These are phyloP conservation scores for Haplographium delicatum DNA, from an alignment of 495 filamentous ascomycete genomes.

Conservation along the genomic window DNA sequence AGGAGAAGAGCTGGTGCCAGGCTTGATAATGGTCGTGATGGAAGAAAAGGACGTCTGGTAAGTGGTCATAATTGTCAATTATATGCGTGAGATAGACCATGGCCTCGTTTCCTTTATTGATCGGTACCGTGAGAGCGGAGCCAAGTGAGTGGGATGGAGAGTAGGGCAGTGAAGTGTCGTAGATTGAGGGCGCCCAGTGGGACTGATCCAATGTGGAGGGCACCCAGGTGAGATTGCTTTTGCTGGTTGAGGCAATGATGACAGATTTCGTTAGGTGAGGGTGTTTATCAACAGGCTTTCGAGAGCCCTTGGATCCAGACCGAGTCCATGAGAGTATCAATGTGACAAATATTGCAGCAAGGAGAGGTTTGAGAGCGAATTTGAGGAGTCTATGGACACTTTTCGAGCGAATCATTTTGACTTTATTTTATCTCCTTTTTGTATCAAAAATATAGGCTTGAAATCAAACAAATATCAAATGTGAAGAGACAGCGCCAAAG, in stretches of 20 bases:
- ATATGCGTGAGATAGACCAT: constrained; percentile 51
- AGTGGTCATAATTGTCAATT: constrained; percentile 43
- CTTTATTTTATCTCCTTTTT: too few species aligned
- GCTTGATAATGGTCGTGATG: constrained; percentile 38
- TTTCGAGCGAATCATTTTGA: background rate
- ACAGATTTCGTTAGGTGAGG: constrained; percentile 5
- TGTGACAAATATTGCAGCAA: background rate
- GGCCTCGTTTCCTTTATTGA: constrained; percentile 39
- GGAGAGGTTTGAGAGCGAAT: constrained; percentile 1
- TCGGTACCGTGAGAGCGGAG: constrained; percentile 5
- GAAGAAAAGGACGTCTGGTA: constrained; percentile 44
- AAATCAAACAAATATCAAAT: background rate
- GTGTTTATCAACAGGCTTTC: constrained; percentile 2
- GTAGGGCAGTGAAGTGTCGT: constrained; percentile 41
- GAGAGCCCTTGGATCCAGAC: background rate
- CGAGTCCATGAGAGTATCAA: background rate
- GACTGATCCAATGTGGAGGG: background rate
- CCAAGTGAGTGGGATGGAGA: too few species aligned
- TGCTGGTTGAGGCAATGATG: constrained; percentile 2
- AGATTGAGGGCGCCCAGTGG: constrained; percentile 46
- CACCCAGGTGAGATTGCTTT: constrained; percentile 11
- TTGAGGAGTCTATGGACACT: background rate
- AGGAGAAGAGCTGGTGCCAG: constrained; percentile 34
- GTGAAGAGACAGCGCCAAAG: background rate
- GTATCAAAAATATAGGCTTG: too few species aligned